These are phyloP conservation scores for Borovskyia barvae DNA, from an alignment of 208 protist genomes.

Conservation along the genomic window DNA sequence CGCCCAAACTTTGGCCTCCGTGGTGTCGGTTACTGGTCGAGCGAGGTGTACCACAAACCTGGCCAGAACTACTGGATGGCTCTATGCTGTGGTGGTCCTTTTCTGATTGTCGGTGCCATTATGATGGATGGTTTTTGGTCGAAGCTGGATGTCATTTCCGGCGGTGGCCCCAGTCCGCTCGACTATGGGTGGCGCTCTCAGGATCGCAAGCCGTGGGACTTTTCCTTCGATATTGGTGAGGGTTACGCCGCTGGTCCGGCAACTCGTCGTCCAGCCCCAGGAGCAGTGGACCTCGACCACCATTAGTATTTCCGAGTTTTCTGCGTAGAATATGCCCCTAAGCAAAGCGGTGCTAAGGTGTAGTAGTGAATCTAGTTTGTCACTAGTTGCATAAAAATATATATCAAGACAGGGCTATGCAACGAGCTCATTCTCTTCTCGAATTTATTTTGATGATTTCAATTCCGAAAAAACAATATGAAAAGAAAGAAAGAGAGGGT, in stretches of 20 bases:
- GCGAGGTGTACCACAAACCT: slow-evolving; percentile 79
- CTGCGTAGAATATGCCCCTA: not conserved
- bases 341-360: not conserved
- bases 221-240: slow-evolving; percentile 87
- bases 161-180: slow-evolving; percentile 68
- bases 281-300: slow-evolving; percentile 72
- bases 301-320: slow-evolving; percentile 36
- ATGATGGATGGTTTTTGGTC: slow-evolving; percentile 84
- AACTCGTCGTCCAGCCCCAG: slow-evolving; percentile 61
- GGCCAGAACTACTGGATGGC: slow-evolving; percentile 79
- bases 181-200: slow-evolving; percentile 78
- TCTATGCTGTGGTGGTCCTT: slow-evolving; percentile 46
- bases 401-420: not conserved
- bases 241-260: slow-evolving; percentile 81
- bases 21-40: slow-evolving; percentile 78
- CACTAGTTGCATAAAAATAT: not conserved
- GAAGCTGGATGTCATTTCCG: slow-evolving; percentile 81
- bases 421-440: slow-evolving; percentile 3
- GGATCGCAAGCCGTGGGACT: slow-evolving; percentile 87
- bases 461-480: too few relatives aligned
- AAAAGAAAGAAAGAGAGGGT: slow-evolving; percentile 6
- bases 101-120: slow-evolving; percentile 67
- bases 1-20: slow-evolving; percentile 86
- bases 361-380: too few relatives aligned
- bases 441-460: slow-evolving; percentile 19